These are phyloP conservation scores for Helotiales sp. DNA, from an alignment of 2,329 filamentous ascomycete genomes.

Conservation along the genomic window DNA sequence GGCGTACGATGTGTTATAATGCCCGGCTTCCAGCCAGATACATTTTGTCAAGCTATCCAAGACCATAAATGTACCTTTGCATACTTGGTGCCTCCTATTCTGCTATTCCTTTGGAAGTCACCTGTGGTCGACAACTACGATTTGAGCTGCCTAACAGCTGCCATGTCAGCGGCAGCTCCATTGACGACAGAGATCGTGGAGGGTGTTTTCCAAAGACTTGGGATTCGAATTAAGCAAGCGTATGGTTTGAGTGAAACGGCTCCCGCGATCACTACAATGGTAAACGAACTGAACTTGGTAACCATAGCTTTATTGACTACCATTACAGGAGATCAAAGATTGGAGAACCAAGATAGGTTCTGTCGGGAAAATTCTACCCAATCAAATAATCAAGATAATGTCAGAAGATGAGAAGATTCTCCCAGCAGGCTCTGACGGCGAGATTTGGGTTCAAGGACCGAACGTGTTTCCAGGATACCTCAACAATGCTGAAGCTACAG, in stretches of 20 bases:
- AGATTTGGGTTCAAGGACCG: conserved; percentile 66
- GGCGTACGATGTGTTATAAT: conserved; percentile 69
- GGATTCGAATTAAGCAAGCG: conserved; percentile 80
- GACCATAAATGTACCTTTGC: conserved; percentile 70
- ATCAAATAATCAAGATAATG: conserved; percentile 78
- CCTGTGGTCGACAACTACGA: conserved; percentile 77
- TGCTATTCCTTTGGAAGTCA: conserved; percentile 76
- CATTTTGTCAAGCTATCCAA: conserved; percentile 74
- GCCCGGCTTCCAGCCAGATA: conserved; percentile 75
- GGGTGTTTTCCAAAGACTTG: conserved; percentile 68
- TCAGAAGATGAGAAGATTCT: conserved; percentile 42
- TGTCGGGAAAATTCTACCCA: conserved; percentile 73
- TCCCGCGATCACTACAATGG: conserved; percentile 68
- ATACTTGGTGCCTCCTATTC: conserved; percentile 80
- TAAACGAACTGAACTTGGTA: conserved; percentile 40
- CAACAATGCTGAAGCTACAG: conserved; percentile 66
- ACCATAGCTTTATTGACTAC: not conserved
- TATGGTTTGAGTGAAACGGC: conserved; percentile 89
- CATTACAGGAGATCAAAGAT: not conserved
- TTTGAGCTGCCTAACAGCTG: conserved; percentile 72
- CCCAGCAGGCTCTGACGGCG: conserved; percentile 60
- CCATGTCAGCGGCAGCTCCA: conserved; percentile 83
- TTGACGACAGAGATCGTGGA: conserved; percentile 76
- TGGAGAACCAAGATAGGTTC: conserved; percentile 70
- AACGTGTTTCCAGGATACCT: conserved; percentile 59